A percentile compares a stretch with the other conserved stretches of the same genome.
Evolutionary conservation across 305 asterid genomes (phyloP).

Genomic region (Stenogyne calaminthoides): DNA sequence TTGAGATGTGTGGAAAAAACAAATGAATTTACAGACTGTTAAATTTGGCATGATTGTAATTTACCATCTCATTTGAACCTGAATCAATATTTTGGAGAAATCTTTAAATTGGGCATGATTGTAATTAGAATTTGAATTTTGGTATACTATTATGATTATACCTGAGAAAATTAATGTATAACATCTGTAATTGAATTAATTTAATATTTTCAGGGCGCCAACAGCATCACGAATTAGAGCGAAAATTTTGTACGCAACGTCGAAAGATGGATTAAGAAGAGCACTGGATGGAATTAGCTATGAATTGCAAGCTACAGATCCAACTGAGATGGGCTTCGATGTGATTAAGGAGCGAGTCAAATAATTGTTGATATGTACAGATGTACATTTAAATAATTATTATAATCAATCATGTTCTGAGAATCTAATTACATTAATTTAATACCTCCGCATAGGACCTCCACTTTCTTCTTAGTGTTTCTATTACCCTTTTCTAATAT

Average conservation of each 20-base stretch:
- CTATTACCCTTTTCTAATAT: slow-evolving; percentile 19
- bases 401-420: slow-evolving; percentile 1
- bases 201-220: slow-evolving; percentile 56
- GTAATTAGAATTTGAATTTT: neutral
- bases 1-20: neutral
- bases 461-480: slow-evolving; percentile 17
- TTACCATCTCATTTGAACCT: neutral
- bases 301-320: slow-evolving; percentile 91
- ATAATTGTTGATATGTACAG: slow-evolving; percentile 21
- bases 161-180: no score
- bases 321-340: slow-evolving; percentile 90
- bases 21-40: no score
- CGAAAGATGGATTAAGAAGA: slow-evolving; percentile 75
- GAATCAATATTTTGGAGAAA: neutral
- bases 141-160: neutral
- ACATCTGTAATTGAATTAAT: neutral
- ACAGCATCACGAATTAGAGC: slow-evolving; percentile 81
- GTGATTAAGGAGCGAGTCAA: slow-evolving; percentile 71
- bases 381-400: neutral
- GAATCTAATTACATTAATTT: slow-evolving; percentile 24
- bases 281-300: slow-evolving; percentile 83
- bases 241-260: slow-evolving; percentile 84
- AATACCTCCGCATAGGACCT: slow-evolving; percentile 38
- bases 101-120: neutral
- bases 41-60: neutral